Percentiles rank a stretch among this genome's conserved stretches.
phyloP scores from a whole-genome alignment of 768 basidiomycete genomes.

The Psilocybe subaeruginosa region DNA sequence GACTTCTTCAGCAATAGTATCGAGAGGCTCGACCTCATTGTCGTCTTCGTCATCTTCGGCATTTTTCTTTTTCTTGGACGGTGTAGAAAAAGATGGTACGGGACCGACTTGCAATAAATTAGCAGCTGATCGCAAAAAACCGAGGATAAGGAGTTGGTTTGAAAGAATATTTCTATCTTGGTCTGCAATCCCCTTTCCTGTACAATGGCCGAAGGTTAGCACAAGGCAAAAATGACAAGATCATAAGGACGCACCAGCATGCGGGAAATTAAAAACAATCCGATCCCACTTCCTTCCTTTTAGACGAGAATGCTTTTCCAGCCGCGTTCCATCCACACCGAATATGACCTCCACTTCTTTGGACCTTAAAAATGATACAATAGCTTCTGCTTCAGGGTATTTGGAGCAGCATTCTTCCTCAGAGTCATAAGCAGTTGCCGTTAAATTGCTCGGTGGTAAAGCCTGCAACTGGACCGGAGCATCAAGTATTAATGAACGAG shows the following conservation, averaged over 20 bases:
- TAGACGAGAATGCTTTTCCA: conserved; percentile 61
- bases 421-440: conserved; percentile 86
- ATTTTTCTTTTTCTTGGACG: conserved; percentile 49
- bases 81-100: conserved; percentile 41
- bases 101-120: conserved; percentile 61
- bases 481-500: conserved; percentile 66
- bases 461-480: conserved; percentile 49
- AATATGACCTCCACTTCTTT: conserved; percentile 77
- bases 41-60: conserved; percentile 52
- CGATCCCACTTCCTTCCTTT: conserved; percentile 73
- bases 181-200: conserved; percentile 89
- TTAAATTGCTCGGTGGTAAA: conserved; percentile 67
- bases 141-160: conserved; percentile 84
- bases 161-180: conserved; percentile 91
- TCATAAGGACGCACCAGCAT: conserved; percentile 67
- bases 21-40: conserved; percentile 36
- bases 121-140: conserved; percentile 77
- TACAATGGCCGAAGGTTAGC: conserved; percentile 3
- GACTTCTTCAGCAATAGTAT: conserved; percentile 20
- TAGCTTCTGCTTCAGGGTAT: conserved; percentile 73
- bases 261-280: conserved; percentile 96
- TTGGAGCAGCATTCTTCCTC: conserved; percentile 78
- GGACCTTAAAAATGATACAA: conserved; percentile 55
- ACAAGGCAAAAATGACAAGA: background rate
- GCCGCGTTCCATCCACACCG: conserved; percentile 78